Conservation (phyloP, 805 yeast species). For the Candida tammaniensis region DNA sequence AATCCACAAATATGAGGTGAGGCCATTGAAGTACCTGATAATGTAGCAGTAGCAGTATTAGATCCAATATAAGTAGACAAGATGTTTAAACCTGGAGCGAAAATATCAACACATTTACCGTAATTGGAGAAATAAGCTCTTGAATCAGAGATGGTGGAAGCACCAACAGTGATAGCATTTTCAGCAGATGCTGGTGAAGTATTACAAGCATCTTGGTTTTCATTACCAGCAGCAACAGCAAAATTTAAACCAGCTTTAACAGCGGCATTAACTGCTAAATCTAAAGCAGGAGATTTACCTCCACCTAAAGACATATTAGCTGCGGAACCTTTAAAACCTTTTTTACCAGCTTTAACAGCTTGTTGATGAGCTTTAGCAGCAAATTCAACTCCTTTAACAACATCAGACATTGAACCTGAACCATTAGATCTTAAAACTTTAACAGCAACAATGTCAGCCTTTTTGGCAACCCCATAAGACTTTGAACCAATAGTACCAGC, state of each 20-base stretch:
- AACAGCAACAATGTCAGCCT: slow-evolving; percentile 75
- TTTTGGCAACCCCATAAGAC: slow-evolving; percentile 80
- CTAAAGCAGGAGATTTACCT: slow-evolving; percentile 84
- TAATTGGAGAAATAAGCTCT: slow-evolving; percentile 96
- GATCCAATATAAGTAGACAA: slow-evolving; percentile 83
- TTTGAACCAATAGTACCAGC: slow-evolving; percentile 92
- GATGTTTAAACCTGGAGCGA: slow-evolving; percentile 93
- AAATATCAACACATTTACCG: slow-evolving; percentile 94
- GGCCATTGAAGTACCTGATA: slow-evolving; percentile 98
- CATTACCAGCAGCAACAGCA: slow-evolving; percentile 97
- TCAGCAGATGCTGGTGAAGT: slow-evolving; percentile 88
- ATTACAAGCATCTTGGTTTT: slow-evolving; percentile 88
- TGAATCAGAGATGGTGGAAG: slow-evolving; percentile 80
- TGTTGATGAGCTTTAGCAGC: slow-evolving; percentile 72
- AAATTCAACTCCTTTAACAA: slow-evolving; percentile 78
- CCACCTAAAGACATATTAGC: slow-evolving; percentile 96
- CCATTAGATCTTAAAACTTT: slow-evolving; percentile 82
- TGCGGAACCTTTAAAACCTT: slow-evolving; percentile 79
- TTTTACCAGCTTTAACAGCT: slow-evolving; percentile 48
- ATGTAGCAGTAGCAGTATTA: slow-evolving; percentile 68
- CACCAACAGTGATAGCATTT: slow-evolving; percentile 90
- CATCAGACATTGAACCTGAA: slow-evolving; percentile 80
- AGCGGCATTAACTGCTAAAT: slow-evolving; percentile 86
- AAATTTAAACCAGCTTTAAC: slow-evolving; percentile 84
- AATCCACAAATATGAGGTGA: slow-evolving; percentile 95